Percentiles rank a stretch among this genome's conserved stretches.
phyloP scores from a whole-genome alignment of 805 yeast genomes.

The Yamadazyma tumulicola region DNA sequence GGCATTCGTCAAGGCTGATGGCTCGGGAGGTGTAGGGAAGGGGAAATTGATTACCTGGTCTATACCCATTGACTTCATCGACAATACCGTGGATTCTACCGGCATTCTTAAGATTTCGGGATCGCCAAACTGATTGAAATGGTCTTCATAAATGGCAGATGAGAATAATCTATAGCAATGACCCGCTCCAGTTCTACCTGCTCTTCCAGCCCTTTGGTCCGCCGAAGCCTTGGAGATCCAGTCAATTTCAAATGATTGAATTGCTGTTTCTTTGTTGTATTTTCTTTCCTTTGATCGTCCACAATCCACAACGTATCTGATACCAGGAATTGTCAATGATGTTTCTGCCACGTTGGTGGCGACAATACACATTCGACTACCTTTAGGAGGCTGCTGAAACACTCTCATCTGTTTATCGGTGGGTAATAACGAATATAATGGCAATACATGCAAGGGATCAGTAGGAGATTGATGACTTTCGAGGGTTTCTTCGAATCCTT shows the following conservation, averaged over 20 bases:
- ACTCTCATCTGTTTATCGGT: conserved; percentile 93
- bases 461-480: conserved; percentile 67
- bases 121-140: conserved; percentile 72
- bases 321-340: conserved; percentile 92
- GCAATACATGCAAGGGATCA: conserved; percentile 86
- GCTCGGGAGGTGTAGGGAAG: conserved; percentile 90
- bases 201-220: conserved; percentile 93
- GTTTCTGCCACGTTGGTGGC: conserved; percentile 99
- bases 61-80: conserved; percentile 97
- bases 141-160: conserved; percentile 88
- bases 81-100: conserved; percentile 89
- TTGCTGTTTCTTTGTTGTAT: conserved; percentile 78
- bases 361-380: conserved; percentile 83
- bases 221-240: conserved; percentile 97
- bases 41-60: conserved; percentile 89
- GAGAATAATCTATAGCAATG: conserved; percentile 91
- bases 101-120: conserved; percentile 97
- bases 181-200: conserved; percentile 99
- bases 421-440: conserved; percentile 90
- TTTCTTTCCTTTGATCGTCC: conserved; percentile 91
- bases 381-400: conserved; percentile 79
- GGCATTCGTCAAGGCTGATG: conserved; percentile 56
- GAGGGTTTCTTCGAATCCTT: conserved; percentile 67
- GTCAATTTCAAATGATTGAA: conserved; percentile 84
- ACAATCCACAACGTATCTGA: conserved; percentile 90